These are phyloP conservation scores for Leccinum sublutescens DNA, from an alignment of 768 basidiomycete genomes.

Conservation along the genomic window DNA sequence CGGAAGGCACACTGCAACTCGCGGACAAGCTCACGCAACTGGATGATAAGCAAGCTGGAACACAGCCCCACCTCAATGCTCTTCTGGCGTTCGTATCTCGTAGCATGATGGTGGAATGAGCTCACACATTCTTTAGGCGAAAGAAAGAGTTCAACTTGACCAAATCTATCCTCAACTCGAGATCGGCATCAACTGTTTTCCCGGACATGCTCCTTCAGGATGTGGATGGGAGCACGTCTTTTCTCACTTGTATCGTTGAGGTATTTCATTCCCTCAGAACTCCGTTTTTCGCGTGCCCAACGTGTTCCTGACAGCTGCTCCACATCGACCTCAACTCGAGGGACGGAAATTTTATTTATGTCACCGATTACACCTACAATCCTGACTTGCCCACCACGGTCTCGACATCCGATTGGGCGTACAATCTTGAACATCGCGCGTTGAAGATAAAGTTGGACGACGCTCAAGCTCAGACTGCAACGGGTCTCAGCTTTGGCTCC, in stretches of 20 bases:
- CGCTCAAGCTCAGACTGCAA: conserved; percentile 41
- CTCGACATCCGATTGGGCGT: conserved; percentile 37
- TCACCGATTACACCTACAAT: conserved; percentile 66
- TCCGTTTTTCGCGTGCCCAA: neutral
- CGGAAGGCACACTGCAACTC: conserved; percentile 55
- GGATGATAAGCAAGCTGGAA: conserved; percentile 38
- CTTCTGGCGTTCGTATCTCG: conserved; percentile 48
- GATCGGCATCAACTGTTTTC: conserved; percentile 32
- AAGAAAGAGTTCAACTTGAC: conserved; percentile 41
- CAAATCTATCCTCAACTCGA: conserved; percentile 18
- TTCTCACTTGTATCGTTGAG: conserved; percentile 60
- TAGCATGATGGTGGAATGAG: neutral
- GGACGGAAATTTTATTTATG: conserved; percentile 44
- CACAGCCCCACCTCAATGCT: conserved; percentile 40
- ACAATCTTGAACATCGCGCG: conserved; percentile 48
- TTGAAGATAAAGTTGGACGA: conserved; percentile 53
- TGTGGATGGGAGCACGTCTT: conserved; percentile 37
- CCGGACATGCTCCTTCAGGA: conserved; percentile 49
- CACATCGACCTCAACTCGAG: conserved; percentile 35
- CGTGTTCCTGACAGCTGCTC: conserved; percentile 41
- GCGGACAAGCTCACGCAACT: conserved; percentile 43
- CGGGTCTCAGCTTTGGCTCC: conserved; percentile 38
- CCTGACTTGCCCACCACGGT: conserved; percentile 37
- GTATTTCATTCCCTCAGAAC: conserved; percentile 31
- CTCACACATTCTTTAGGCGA: conserved; percentile 39